Percentiles rank a stretch among this genome's conserved stretches.
These are phyloP conservation scores for Diaporthe aspalathi DNA, from an alignment of 2,329 filamentous ascomycete genomes.

Conservation along the genomic window DNA sequence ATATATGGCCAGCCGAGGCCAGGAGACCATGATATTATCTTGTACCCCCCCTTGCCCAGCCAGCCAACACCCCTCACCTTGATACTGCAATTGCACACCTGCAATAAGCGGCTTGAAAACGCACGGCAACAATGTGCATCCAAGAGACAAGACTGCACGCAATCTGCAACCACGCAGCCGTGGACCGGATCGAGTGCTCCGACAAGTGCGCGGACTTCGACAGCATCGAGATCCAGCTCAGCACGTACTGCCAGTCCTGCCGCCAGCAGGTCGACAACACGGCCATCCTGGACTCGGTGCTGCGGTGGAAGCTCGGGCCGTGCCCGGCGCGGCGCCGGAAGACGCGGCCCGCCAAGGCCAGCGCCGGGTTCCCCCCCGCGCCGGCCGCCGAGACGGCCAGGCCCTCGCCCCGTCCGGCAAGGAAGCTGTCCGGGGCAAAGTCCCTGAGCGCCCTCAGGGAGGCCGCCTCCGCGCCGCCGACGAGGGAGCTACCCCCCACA, in stretches of 20 bases:
- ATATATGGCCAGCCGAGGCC: not conserved
- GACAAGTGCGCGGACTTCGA: slow-evolving; percentile 33
- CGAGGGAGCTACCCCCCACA: slow-evolving; percentile 17
- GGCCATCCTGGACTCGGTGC: slow-evolving; percentile 23
- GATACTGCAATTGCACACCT: not conserved
- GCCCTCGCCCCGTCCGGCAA: not conserved
- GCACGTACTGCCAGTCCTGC: slow-evolving; percentile 37
- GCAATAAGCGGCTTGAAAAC: not conserved
- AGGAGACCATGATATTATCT: not conserved
- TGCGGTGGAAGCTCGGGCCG: slow-evolving; percentile 11
- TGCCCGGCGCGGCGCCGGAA: slow-evolving; percentile 14
- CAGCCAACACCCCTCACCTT: not conserved
- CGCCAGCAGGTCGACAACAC: slow-evolving; percentile 35
- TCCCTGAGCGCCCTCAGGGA: slow-evolving; percentile 18
- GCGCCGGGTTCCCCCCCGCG: not conserved
- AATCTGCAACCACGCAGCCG: slow-evolving; percentile 35
- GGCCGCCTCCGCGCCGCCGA: slow-evolving; percentile 21
- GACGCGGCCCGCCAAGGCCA: slow-evolving; percentile 12
- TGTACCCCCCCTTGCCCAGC: not conserved
- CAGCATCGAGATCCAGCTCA: slow-evolving; percentile 35
- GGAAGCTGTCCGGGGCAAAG: slow-evolving; percentile 19
- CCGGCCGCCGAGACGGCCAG: not conserved
- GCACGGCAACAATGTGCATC: slow-evolving; percentile 34
- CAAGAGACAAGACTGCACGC: slow-evolving; percentile 36
- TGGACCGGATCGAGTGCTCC: slow-evolving; percentile 32